Evolutionary conservation across 805 yeast species (phyloP), one percentile per base, ranked within the genome.

Genomic region (Candida arabinofermentans): DNA sequence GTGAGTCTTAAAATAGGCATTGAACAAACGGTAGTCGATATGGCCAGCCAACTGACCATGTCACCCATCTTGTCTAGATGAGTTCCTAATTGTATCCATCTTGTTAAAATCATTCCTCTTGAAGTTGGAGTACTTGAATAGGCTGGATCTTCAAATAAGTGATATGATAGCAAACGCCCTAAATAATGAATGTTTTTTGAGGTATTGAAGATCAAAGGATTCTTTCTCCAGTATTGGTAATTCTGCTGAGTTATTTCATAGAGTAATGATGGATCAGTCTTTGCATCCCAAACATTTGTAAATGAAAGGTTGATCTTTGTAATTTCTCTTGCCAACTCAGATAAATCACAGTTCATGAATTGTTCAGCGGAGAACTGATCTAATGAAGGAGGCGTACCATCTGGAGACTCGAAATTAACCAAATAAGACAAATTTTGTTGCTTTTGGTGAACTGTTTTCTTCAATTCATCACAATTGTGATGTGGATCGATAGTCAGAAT

Each of bases 31-130:
- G 84, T 72, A 0, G 93, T 81, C 1, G 96, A 87, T 50, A 91
- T 79, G 0, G 96, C 96, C 19, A 88, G 67, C 97, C 97, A 91
- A 24, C 93, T 82, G 0, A 89, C 90, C 90, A 88, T 87, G 58
- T 91, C 95, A 37, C 98, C 98, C 24, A 77, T 67, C 45, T 76
- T 77, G 54, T 87, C 93, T 47, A 91, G 75, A 22, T 70, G 66
- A 48, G 83, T 78, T 3, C 96, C 98, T 34, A 91, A 69, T 46
- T 80, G 79, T 33, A 90, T 84, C 98, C 98, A 91, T 57, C 79
- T 83, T 36, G 80, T 79, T 27, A 91, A 60, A 4, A 89, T 55
- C 32, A 74, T 64, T 0, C 95, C 95, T 44, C 93, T 72, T 24
- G 61, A 58, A 43, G 68, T 75, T 10, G 65, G 48, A 16, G 52